Base-by-base conservation (phyloP, 2,329 filamentous ascomycete genomes). In the Rasamsonia emersonii region DNA sequence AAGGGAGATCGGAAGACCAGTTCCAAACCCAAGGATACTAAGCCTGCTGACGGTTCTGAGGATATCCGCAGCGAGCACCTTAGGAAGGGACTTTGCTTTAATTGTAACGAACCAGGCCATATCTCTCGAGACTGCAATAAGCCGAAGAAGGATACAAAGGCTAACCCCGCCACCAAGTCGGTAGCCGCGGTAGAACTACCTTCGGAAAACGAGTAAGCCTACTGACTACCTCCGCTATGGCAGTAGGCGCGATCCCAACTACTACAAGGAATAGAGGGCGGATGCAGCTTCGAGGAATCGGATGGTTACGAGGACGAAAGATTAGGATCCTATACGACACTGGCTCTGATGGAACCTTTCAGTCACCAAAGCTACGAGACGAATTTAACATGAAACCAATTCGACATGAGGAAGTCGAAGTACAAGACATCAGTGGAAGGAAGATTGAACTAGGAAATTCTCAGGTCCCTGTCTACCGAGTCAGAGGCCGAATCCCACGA, bases 141-240 rank as follows among this genome's bases (percentile, higher is more conserved):
- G n/a, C n/a, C n/a, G n/a, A n/a, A n/a, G n/a, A n/a, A n/a, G n/a
- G n/a, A n/a, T n/a, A n/a, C n/a, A n/a, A n/a, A n/a, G n/a, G n/a
- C n/a, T n/a, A n/a, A n/a, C n/a, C n/a, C n/a, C n/a, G n/a, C 20
- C n/a, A 8, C 20, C 20, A 23, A n/a, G n/a, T n/a, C 8, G 20
- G 20, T 23, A 7, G 20, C 20, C n/a, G 8, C 20, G 20, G 20
- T 23, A 23, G 20, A 23, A 23, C n/a, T 23, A n/a, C 20, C 20
- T 23, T 23, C 20, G n/a, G 20, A 23, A 23, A 23, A 23, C n/a
- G 20, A 23, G n/a, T 23, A 23, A 7, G 20, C 20, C 20, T 23
- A 23, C 20, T 23, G 20, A 23, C 20, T n/a, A n/a, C 20, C n/a
- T 23, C 20, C 20, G 20, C 20, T n/a, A 23, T 23, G n/a, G 20